Evolutionary conservation across 108 stramenopile species (phyloP), one percentile per base, ranked within the genome.

Genomic region (Fistulifera pelliculosa): DNA sequence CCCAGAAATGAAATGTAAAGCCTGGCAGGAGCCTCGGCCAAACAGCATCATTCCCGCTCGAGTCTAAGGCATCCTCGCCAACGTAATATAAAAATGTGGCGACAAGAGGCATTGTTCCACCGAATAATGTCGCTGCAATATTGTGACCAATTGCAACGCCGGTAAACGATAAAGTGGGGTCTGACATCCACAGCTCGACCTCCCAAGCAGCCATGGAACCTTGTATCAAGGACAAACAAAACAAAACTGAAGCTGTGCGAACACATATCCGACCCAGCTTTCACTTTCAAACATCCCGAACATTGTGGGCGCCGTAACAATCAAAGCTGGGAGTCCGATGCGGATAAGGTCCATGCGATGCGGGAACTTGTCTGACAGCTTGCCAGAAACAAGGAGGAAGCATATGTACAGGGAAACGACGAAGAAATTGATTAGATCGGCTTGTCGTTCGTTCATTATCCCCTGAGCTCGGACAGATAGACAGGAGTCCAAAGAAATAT

Each of bases 101-200:
- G 0, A 81, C 52, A 19, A 81, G 58, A 15, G 80, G 80, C 80
- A 81, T 75, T 13, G 80, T 81, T 15, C 80, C 80, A 17, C 80
- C 80, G 60, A 81, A 81, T 11, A 81, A 19, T 10, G 73, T 70
- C 5, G 80, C 43, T 0, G 80, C 65, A 21, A 73, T 15, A 43
- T 81, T 81, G 61, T 81, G 80, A 2, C 80, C 80, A 38, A 81
- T 61, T 0, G 80, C 80, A 13, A 81, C 80, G 28, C 80, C 80
- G 43, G 80, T 81, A 40, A 76, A 81, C 11, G 76, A 77, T 1
- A 81, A 49, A 4, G 80, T 77, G 5, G 80, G 80, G 57, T 81
- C 80, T 38, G 70, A 56, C 80, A 81, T 81, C 80, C 80, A 81
- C 22, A 81, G 49, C 49, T 81, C 80, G 15, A 81, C 80, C 44